A percentile compares a stretch with the other conserved stretches of the same genome.
These are phyloP conservation scores for Plasmodium cynomolgi DNA, from an alignment of 169 alveolate species.

Conservation along the genomic window DNA sequence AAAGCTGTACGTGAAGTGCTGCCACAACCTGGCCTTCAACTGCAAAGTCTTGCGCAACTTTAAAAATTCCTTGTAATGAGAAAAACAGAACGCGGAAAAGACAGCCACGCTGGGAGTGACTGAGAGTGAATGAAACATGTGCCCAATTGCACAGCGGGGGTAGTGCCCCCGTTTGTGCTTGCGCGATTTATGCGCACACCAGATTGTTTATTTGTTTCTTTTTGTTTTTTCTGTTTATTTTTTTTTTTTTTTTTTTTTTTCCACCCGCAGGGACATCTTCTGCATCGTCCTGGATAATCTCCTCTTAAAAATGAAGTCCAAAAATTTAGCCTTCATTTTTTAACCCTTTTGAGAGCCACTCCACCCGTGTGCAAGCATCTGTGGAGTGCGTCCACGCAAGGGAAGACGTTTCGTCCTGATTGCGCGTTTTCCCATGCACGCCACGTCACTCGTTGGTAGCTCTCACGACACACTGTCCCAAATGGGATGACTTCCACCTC, in stretches of 20 bases:
- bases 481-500: not conserved
- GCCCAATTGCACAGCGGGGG: not conserved
- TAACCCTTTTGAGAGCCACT: not conserved
- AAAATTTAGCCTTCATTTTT: slow-evolving; percentile 11
- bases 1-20: slow-evolving; percentile 16
- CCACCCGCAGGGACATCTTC: slow-evolving; percentile 33
- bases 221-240: not conserved
- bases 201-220: not conserved
- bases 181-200: not conserved
- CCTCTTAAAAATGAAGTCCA: slow-evolving; percentile 39
- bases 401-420: not conserved
- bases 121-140: not conserved
- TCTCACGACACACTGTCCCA: not conserved
- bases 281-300: slow-evolving; percentile 50
- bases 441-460: not conserved
- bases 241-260: not conserved
- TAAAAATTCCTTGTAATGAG: slow-evolving; percentile 53
- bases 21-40: slow-evolving; percentile 33
- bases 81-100: slow-evolving; percentile 3
- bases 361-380: not conserved
- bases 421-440: not conserved
- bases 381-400: not conserved
- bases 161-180: not conserved
- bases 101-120: not conserved
- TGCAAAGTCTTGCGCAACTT: slow-evolving; percentile 33